Conservation (phyloP, 1,284 basidiomycete species). For the Fomes fomentarius region DNA sequence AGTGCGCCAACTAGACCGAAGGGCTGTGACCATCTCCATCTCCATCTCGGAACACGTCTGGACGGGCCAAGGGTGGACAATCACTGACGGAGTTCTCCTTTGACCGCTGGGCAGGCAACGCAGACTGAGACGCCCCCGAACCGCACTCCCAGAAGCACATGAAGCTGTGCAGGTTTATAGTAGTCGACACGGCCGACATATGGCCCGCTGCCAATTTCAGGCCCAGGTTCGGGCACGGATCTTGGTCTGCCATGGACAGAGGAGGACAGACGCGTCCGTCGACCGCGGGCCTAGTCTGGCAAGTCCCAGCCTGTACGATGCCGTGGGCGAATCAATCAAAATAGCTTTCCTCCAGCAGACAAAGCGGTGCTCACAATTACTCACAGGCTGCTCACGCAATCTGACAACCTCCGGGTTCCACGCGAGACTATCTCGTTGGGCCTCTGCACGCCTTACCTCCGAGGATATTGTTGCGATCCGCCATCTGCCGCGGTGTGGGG, state of each 20-base stretch:
- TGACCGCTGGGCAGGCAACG: slow-evolving; percentile 5
- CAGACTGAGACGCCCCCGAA: slow-evolving; percentile 12
- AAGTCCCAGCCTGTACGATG: slow-evolving; percentile 3
- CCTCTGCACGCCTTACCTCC: slow-evolving; percentile 16
- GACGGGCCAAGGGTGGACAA: too few relatives aligned
- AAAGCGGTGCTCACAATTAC: slow-evolving; percentile 16
- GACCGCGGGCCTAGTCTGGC: slow-evolving; percentile 3
- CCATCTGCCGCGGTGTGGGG: slow-evolving; percentile 11
- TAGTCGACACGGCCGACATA: not conserved
- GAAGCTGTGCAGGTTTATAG: slow-evolving; percentile 18
- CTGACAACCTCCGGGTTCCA: slow-evolving; percentile 15
- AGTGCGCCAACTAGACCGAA: slow-evolving; percentile 16
- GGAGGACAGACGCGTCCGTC: too few relatives aligned
- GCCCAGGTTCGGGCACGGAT: slow-evolving; percentile 6
- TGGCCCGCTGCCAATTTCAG: not conserved
- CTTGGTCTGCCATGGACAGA: not conserved
- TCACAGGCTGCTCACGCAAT: not conserved
- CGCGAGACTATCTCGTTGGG: slow-evolving; percentile 13
- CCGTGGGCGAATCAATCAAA: slow-evolving; percentile 23
- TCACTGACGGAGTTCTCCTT: too few relatives aligned
- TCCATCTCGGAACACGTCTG: slow-evolving; percentile 16
- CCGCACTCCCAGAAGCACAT: slow-evolving; percentile 14
- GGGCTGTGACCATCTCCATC: slow-evolving; percentile 8
- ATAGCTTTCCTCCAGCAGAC: slow-evolving; percentile 9
- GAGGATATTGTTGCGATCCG: slow-evolving; percentile 25